Base-by-base conservation (phyloP, 805 yeast genomes). In the Wickerhamomyces chambardii region DNA sequence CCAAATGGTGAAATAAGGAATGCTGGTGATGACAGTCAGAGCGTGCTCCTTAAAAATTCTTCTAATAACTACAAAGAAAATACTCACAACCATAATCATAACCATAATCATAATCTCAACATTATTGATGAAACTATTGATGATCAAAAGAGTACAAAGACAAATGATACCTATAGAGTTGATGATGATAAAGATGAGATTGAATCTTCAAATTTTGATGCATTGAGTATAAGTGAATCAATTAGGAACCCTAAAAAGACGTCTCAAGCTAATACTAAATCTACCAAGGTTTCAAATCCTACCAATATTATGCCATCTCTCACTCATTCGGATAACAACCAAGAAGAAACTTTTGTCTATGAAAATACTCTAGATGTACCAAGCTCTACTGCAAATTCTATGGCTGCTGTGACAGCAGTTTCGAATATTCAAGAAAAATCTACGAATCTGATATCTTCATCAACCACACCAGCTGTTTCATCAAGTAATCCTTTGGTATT, bases 281-380 rank as follows among this genome's bases (percentile, higher is more conserved):
- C 46, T 25, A 42, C 46, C 8, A 22, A 43, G 4, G 40, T 48
- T 21, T 50, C 58, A 18, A 57, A 56, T 16, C 51, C 85, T 4
- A 77, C 95, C 7, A 73, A 87, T 50, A 92, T 96, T 0, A 97
- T 89, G 51, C 75, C 86, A 40, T 92, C 92, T 57, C n/a, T n/a
- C n/a, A n/a, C n/a, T n/a, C n/a, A n/a, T n/a, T n/a, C n/a, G n/a
- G 76, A 83, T 29, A 79, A 89, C 25, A 97, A 89, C 54, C 77
- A 87, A 18, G 95, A 89, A 46, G 98, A 92, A 55, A 86, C 95
- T 2, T 90, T 92, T 66, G 96, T 90, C n/a, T 90, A 90, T 55
- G 97, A 89, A 49, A 51, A 55, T 36, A 52, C 53, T 1, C 53
- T 53, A 11, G 53, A 50, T 42, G 50, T 45, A 5, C 19, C 44